Percentiles rank a stretch among this genome's conserved stretches.
These are phyloP conservation scores for Nematocida ironsii DNA, from an alignment of 371 early-diverging fungal species.

Conservation along the genomic window DNA sequence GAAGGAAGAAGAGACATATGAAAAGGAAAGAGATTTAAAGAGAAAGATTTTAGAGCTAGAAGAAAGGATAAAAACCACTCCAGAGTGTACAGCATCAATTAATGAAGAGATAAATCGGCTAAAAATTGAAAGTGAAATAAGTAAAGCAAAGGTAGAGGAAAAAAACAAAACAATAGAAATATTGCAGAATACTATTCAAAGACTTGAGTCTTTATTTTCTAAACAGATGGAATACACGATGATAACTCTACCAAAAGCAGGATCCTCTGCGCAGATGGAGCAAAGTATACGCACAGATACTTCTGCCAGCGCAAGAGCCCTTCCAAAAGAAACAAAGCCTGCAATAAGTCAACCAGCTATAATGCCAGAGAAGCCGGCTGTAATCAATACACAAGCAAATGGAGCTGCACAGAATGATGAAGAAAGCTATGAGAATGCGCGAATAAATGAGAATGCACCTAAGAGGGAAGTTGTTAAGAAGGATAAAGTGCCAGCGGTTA, in stretches of 20 bases:
- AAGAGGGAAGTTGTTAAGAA: neutral
- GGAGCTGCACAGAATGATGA: neutral
- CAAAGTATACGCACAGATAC: too few species aligned
- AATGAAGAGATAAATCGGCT: conserved; percentile 25
- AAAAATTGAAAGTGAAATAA: conserved; percentile 54
- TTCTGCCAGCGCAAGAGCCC: neutral
- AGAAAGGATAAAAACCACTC: conserved; percentile 3
- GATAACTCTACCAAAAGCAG: neutral
- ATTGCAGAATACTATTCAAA: conserved; percentile 43
- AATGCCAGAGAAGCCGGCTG: neutral
- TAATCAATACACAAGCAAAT: neutral
- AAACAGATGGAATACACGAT: conserved; percentile 34
- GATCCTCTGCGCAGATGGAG: neutral
- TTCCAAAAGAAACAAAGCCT: neutral
- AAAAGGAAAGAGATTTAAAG: conserved; percentile 39
- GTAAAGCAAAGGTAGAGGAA: conserved; percentile 52
- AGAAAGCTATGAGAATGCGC: neutral
- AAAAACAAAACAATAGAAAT: conserved; percentile 53
- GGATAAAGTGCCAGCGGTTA: neutral
- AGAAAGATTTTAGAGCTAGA: conserved; percentile 33
- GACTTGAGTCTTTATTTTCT: conserved; percentile 39
- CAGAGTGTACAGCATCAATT: neutral
- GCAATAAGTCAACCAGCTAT: neutral
- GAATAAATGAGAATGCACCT: neutral
- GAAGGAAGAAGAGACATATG: conserved; percentile 36